Conservation (phyloP, 371 early-diverging fungal genomes). For the Blakeslea trispora region DNA sequence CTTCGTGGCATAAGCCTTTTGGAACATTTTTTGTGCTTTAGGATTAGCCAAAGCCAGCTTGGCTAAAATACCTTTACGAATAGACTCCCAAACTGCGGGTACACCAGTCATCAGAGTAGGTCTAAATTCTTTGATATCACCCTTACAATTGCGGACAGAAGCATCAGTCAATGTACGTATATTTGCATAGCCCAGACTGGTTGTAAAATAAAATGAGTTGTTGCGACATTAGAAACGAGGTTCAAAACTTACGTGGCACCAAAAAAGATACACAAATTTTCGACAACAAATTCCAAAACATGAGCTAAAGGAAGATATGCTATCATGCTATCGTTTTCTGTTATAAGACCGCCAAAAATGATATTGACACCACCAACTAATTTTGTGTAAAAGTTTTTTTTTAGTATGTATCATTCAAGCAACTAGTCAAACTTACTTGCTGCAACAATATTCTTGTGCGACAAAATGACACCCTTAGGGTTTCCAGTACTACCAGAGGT, state of each 20-base stretch:
- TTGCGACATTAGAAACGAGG: no score
- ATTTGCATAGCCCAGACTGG: slow-evolving; percentile 87
- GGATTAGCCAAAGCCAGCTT: slow-evolving; percentile 70
- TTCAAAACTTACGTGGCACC: slow-evolving; percentile 61
- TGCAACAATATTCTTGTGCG: slow-evolving; percentile 86
- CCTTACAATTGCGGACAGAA: slow-evolving; percentile 89
- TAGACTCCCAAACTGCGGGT: slow-evolving; percentile 92
- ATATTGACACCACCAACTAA: slow-evolving; percentile 64
- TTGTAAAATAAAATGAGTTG: no score
- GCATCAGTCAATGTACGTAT: slow-evolving; percentile 88
- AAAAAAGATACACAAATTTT: slow-evolving; percentile 70
- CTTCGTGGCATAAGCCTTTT: slow-evolving; percentile 76
- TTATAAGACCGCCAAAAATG: slow-evolving; percentile 50
- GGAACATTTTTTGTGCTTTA: slow-evolving; percentile 72
- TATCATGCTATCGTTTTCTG: slow-evolving; percentile 67
- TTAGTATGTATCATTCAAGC: no score
- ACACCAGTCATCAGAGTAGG: slow-evolving; percentile 95
- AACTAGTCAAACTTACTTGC: slow-evolving; percentile 42
- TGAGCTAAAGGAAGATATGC: slow-evolving; percentile 97
- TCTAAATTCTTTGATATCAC: slow-evolving; percentile 90
- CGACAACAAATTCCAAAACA: slow-evolving; percentile 85
- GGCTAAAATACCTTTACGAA: slow-evolving; percentile 83
- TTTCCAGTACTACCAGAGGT: slow-evolving; percentile 94
- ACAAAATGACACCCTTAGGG: slow-evolving; percentile 88
- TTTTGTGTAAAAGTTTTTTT: no score